These are phyloP conservation scores for Berberis thunbergii DNA, from an alignment of 164 flowering plant species.

Conservation along the genomic window DNA sequence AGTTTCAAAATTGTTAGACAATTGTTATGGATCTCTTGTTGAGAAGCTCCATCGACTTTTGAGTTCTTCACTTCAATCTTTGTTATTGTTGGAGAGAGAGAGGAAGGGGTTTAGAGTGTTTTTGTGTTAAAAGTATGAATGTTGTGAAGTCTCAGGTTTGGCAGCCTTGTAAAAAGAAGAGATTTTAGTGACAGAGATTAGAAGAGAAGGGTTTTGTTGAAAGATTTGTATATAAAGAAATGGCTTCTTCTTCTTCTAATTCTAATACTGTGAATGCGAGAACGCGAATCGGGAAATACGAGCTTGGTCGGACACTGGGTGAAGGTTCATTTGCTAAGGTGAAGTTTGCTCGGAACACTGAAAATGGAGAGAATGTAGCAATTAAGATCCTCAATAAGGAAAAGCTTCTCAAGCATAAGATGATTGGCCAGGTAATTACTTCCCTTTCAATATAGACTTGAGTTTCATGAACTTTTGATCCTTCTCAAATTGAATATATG, in stretches of 20 bases:
- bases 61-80: no score
- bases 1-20: no score
- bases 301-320: slow-evolving; percentile 18
- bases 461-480: no score
- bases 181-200: background rate
- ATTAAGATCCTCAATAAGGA: slow-evolving; percentile 22
- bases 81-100: no score
- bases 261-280: background rate
- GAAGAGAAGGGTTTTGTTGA: background rate
- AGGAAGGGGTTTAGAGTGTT: no score
- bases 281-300: slow-evolving; percentile 15
- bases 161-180: slow-evolving; percentile 15
- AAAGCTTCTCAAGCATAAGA: slow-evolving; percentile 18
- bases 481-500: no score
- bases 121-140: slow-evolving; percentile 1
- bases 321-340: slow-evolving; percentile 22
- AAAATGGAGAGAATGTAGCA: slow-evolving; percentile 13
- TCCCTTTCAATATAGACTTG: no score
- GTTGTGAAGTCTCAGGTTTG: slow-evolving; percentile 10
- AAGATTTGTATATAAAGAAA: background rate
- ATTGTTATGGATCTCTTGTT: no score
- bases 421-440: slow-evolving; percentile 17
- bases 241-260: background rate
- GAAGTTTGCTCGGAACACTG: slow-evolving; percentile 17
- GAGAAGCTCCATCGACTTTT: no score